Conservation (phyloP, 768 basidiomycete genomes). For the Serendipita sp. region DNA sequence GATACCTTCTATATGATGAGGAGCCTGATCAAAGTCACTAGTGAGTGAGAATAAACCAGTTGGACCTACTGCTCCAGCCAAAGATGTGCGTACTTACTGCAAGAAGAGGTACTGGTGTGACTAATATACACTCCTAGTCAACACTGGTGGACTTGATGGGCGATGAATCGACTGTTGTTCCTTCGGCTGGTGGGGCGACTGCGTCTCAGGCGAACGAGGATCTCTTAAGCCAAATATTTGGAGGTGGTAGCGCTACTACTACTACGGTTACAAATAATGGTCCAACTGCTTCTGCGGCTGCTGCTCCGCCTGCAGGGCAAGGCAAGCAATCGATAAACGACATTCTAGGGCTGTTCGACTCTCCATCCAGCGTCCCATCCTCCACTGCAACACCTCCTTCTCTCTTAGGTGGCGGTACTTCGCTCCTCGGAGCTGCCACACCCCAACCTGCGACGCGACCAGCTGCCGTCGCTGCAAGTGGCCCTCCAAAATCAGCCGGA, state of each 20-base stretch:
- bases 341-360: constrained; percentile 77
- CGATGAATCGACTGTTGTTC: constrained; percentile 42
- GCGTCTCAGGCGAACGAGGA: constrained; percentile 57
- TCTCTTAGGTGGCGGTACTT: constrained; percentile 14
- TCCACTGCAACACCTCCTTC: constrained; percentile 24
- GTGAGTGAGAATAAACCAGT: constrained; percentile 95
- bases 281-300: constrained; percentile 18
- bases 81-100: constrained; percentile 36
- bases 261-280: too few relatives aligned
- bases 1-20: constrained; percentile 6
- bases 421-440: constrained; percentile 14
- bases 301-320: constrained; percentile 23
- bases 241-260: constrained; percentile 25
- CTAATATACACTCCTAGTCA: constrained; percentile 11
- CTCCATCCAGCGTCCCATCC: constrained; percentile 25
- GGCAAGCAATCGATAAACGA: constrained; percentile 62
- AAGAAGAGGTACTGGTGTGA: neutral
- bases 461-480: constrained; percentile 18
- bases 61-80: constrained; percentile 66
- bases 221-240: constrained; percentile 87
- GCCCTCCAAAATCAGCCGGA: constrained; percentile 36
- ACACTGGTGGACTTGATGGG: constrained; percentile 61
- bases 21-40: constrained; percentile 19
- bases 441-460: constrained; percentile 9
- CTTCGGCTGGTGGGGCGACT: constrained; percentile 25